Conservation (phyloP, 495 filamentous ascomycete species). For the Immersiella caudata region DNA sequence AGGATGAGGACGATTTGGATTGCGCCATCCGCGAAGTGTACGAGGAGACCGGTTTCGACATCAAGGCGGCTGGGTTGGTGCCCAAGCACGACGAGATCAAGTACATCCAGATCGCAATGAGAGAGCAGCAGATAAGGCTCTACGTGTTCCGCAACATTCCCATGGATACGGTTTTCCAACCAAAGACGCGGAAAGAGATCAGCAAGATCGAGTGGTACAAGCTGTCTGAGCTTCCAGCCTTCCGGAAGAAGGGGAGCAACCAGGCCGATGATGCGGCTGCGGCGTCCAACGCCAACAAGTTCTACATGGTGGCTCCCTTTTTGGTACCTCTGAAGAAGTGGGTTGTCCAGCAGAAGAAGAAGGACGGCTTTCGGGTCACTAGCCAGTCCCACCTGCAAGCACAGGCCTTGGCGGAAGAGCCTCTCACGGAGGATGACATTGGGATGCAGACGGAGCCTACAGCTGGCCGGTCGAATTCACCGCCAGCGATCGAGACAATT, state of each 20-base stretch:
- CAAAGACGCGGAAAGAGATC: slow-evolving; percentile 93
- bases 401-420: slow-evolving; percentile 38
- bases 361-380: slow-evolving; percentile 51
- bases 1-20: slow-evolving; percentile 87
- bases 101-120: slow-evolving; percentile 82
- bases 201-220: slow-evolving; percentile 94
- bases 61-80: slow-evolving; percentile 71
- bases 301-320: slow-evolving; percentile 98
- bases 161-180: slow-evolving; percentile 82
- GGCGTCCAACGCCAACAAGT: slow-evolving; percentile 76
- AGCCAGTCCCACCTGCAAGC: slow-evolving; percentile 35
- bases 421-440: slow-evolving; percentile 47
- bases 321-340: slow-evolving; percentile 84
- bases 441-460: slow-evolving; percentile 34
- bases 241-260: slow-evolving; percentile 65
- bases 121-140: slow-evolving; percentile 87
- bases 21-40: slow-evolving; percentile 93
- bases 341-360: slow-evolving; percentile 80
- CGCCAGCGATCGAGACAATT: slow-evolving; percentile 43
- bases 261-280: slow-evolving; percentile 50
- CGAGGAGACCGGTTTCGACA: slow-evolving; percentile 92
- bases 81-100: slow-evolving; percentile 68
- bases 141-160: slow-evolving; percentile 89
- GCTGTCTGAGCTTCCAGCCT: slow-evolving; percentile 81
- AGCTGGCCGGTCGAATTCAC: slow-evolving; percentile 19